A percentile compares a stretch with the other conserved stretches of the same genome.
Evolutionary conservation across 2,329 filamentous ascomycete genomes (phyloP).

Genomic region (Lachnellula suecica): DNA sequence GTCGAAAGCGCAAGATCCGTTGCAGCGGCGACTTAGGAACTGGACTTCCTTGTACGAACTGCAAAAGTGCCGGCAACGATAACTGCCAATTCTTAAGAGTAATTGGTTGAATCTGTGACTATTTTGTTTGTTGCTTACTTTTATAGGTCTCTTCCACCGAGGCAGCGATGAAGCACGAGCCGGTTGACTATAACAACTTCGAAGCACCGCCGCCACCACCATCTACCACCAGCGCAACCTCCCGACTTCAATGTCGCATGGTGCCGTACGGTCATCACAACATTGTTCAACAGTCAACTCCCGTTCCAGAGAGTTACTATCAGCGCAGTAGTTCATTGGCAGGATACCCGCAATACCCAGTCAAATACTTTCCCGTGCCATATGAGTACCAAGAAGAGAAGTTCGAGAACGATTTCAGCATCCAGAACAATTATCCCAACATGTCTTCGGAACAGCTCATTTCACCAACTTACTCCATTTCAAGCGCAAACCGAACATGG

Average conservation of each 20-base stretch:
- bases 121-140: neutral
- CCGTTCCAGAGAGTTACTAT: conserved; percentile 16
- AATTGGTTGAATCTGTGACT: conserved; percentile 26
- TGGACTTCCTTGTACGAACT: conserved; percentile 78
- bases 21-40: conserved; percentile 84
- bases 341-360: conserved; percentile 17
- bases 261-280: conserved; percentile 19
- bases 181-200: conserved; percentile 20
- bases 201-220: conserved; percentile 21
- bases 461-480: conserved; percentile 11
- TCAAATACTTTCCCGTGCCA: conserved; percentile 18
- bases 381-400: conserved; percentile 29
- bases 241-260: conserved; percentile 25
- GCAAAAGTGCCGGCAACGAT: conserved; percentile 69
- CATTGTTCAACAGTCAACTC: conserved; percentile 11
- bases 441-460: conserved; percentile 19
- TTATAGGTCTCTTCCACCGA: conserved; percentile 30
- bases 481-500: conserved; percentile 16
- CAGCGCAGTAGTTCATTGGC: conserved; percentile 17
- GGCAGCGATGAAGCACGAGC: conserved; percentile 27
- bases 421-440: conserved; percentile 7
- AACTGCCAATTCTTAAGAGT: conserved; percentile 82
- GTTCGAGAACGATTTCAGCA: conserved; percentile 26
- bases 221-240: no score
- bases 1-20: conserved; percentile 90